Base-by-base conservation (phyloP, 441 rosid genomes). In the Eutrema salsugineum region DNA sequence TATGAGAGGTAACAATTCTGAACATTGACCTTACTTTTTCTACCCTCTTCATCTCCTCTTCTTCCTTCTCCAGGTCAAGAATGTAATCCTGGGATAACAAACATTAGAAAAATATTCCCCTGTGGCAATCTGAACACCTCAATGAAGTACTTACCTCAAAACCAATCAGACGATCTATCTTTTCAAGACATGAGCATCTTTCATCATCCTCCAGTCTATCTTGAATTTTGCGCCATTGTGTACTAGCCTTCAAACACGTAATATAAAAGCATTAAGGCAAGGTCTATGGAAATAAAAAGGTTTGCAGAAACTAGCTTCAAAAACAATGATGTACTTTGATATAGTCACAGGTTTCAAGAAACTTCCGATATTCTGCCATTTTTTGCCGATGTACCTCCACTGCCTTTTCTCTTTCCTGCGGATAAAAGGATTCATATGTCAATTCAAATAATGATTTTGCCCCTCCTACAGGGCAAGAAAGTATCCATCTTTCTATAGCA, bases 131-230 rank as follows among this genome's bases (percentile, higher is more conserved):
- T 50, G 35, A 39, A 68, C 27, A 24, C 49, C 47, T 24, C 19
- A 20, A 58, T 42, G 20, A 73, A 61, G 51, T 60, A 28, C 44
- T 54, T 77, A 88, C 96, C 91, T 90, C 91, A 77, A 83, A 95
- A 78, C 87, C 75, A 59, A 92, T 88, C 79, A 95, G 75, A 62
- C 97, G 93, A 40, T 95, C 99, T 70, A 93, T 84, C 75, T 95
- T 95, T 75, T 91, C 98, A 77, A 95, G 95, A 58, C 86, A 75
- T 66, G 80, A 83, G 79, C 89, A 88, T 82, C 94, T 91, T 78
- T 93, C 99, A 72, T 95, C 98, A 79, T 88, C 97, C 80, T 93
- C 99, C 71, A 93, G 80, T 68, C 88, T 91, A 75, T 89, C 98
- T 73, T 89, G 93, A 79, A 95, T 78, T 81, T 91, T 95, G 60